phyloP scores from a whole-genome alignment of 192 early-diverging fungal genomes.

The Podila verticillata region DNA sequence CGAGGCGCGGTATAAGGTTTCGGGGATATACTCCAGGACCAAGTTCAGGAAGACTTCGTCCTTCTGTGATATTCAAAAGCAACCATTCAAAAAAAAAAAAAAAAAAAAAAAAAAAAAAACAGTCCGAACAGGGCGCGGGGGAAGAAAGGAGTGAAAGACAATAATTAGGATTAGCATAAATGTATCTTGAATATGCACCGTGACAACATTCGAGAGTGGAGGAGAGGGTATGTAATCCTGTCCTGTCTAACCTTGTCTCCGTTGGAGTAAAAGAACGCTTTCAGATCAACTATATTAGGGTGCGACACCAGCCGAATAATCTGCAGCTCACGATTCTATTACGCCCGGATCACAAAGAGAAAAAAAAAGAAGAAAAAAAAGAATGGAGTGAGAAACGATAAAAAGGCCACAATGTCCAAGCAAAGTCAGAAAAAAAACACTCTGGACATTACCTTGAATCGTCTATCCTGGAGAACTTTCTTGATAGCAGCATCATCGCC shows the following conservation, averaged over 20 bases:
- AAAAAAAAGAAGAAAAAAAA: not conserved
- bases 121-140: not conserved
- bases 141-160: no score
- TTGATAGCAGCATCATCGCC: slow-evolving; percentile 93
- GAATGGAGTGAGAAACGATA: not conserved
- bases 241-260: slow-evolving; percentile 77
- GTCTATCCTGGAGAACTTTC: slow-evolving; percentile 97
- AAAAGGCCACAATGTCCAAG: no score
- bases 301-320: slow-evolving; percentile 94
- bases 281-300: slow-evolving; percentile 91
- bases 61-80: slow-evolving; percentile 49
- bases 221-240: not conserved
- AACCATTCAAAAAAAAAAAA: not conserved
- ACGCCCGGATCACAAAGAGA: not conserved
- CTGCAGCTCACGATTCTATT: slow-evolving; percentile 90
- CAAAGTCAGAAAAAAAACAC: no score
- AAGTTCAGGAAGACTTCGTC: slow-evolving; percentile 98
- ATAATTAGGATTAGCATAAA: no score
- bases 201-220: not conserved
- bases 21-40: slow-evolving; percentile 96
- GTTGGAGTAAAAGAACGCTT: slow-evolving; percentile 94
- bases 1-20: slow-evolving; percentile 96
- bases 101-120: not conserved
- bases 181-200: no score
- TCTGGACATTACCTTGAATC: slow-evolving; percentile 84